A percentile compares a stretch with the other conserved stretches of the same genome.
Evolutionary conservation across 2,329 filamentous ascomycete species (phyloP).

Genomic region (Aureobasidium subglaciale): DNA sequence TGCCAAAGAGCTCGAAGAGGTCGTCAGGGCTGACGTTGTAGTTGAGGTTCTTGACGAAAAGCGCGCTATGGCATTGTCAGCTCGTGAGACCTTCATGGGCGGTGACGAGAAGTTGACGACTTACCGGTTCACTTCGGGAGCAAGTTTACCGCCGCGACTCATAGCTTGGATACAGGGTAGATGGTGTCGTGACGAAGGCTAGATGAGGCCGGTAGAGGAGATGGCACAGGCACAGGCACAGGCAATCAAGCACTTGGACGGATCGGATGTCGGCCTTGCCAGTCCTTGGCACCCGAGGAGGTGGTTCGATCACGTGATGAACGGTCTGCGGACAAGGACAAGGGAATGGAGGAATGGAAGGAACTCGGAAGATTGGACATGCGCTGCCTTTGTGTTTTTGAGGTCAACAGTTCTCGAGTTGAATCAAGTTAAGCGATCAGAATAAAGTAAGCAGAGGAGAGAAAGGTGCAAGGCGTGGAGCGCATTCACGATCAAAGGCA

Average conservation of each 20-base stretch:
- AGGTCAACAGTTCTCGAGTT: too few relatives aligned
- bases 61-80: constrained; percentile 60
- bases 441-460: neutral
- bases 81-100: constrained; percentile 17
- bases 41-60: constrained; percentile 99
- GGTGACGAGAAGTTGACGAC: constrained; percentile 32
- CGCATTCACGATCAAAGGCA: too few relatives aligned
- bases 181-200: constrained; percentile 10
- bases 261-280: neutral
- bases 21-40: constrained; percentile 99
- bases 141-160: constrained; percentile 94
- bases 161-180: constrained; percentile 56
- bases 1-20: constrained; percentile 97
- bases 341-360: neutral
- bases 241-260: neutral
- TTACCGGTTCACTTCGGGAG: constrained; percentile 98
- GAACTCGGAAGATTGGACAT: too few relatives aligned
- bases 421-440: neutral
- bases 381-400: too few relatives aligned
- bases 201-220: neutral
- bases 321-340: neutral
- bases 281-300: neutral
- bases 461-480: too few relatives aligned
- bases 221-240: too few relatives aligned
- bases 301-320: too few relatives aligned